Base-by-base conservation (phyloP, 202 grass and related monocot genomes). In the Dendrocalamus latiflorus region DNA sequence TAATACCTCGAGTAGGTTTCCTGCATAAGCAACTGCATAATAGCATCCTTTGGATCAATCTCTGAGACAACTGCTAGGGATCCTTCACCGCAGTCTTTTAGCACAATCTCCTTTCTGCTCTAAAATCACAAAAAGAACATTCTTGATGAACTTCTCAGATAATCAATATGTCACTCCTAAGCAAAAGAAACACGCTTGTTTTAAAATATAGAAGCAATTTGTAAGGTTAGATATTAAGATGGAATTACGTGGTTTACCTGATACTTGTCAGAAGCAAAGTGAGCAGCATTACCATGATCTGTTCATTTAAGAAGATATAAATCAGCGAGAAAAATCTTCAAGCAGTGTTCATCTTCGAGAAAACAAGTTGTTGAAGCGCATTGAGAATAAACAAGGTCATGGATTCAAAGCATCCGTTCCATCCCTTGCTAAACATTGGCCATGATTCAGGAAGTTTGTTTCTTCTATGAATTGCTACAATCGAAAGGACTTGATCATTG, bases 1-100 rank as follows among this genome's bases (percentile, higher is more conserved):
- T 48, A 56, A 54, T 92, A 95, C 93, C 93, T 48, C 65, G 85
- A 88, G 58, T 79, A 95, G 21, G 83, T 92, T 75, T 95, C 90
- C 26, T 89, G 68, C 76, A 76, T 82, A 74, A 95, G 85, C 55
- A 95, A 83, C 34, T 92, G 75, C 49, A 84, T 75, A 51, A 90
- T 88, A 66, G 76, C 70, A 79, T 90, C 56, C 77, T 92, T 95
- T 0, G 90, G 89, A 30, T 89, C 68, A n/a, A 86, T 87, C 74
- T 82, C 62, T 51, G 83, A 86, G 62, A 81, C 61, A 60, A 90
- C 22, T 33, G 50, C 85, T 75, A 71, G 55, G 43, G 77, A 78
- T 79, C 48, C 61, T 64, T 86, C 61, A 65, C 82, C 55, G 21
- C 56, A 76, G 14, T 90, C 85, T 81, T 87, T 81, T 68, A 82